Evolutionary conservation across 805 yeast genomes (phyloP).

Genomic region (Blastobotrys mokoenaii): DNA sequence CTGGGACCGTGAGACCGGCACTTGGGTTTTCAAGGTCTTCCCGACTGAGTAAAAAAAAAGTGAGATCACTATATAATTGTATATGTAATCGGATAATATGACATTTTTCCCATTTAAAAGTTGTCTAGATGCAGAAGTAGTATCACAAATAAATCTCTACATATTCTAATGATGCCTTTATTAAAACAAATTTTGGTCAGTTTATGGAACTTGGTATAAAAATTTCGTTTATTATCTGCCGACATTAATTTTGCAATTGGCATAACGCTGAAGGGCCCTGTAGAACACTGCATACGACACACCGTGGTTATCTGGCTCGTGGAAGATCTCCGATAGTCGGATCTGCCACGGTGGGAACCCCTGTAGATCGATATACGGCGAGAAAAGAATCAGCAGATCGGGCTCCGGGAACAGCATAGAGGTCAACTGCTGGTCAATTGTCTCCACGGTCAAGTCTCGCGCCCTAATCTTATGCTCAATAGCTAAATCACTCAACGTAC

Average conservation of each 20-base stretch:
- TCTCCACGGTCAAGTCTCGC: slow-evolving; percentile 62
- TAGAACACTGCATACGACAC: slow-evolving; percentile 79
- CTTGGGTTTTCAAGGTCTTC: slow-evolving; percentile 31
- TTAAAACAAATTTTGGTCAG: too few species aligned
- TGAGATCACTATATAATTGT: not conserved
- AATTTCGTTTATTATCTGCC: slow-evolving; percentile 48
- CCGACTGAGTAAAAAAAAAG: not conserved
- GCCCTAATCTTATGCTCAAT: slow-evolving; percentile 49
- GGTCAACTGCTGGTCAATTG: slow-evolving; percentile 47
- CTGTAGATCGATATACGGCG: slow-evolving; percentile 80
- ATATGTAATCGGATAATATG: not conserved
- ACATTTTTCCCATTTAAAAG: not conserved
- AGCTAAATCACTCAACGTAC: slow-evolving; percentile 73
- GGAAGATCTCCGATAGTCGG: slow-evolving; percentile 79
- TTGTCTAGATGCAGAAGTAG: not conserved
- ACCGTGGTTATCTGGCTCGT: slow-evolving; percentile 76
- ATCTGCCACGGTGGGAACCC: slow-evolving; percentile 99
- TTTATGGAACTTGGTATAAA: too few species aligned
- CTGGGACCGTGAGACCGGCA: slow-evolving; percentile 61
- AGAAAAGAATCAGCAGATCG: slow-evolving; percentile 74
- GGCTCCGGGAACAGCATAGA: slow-evolving; percentile 88
- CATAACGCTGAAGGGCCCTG: slow-evolving; percentile 37
- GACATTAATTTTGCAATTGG: slow-evolving; percentile 77
- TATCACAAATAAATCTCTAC: too few species aligned
- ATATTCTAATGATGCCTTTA: too few species aligned